Percentiles rank a stretch among this genome's conserved stretches.
Conservation (phyloP, 2,329 filamentous ascomycete genomes). For the Didymella keratinophila region DNA sequence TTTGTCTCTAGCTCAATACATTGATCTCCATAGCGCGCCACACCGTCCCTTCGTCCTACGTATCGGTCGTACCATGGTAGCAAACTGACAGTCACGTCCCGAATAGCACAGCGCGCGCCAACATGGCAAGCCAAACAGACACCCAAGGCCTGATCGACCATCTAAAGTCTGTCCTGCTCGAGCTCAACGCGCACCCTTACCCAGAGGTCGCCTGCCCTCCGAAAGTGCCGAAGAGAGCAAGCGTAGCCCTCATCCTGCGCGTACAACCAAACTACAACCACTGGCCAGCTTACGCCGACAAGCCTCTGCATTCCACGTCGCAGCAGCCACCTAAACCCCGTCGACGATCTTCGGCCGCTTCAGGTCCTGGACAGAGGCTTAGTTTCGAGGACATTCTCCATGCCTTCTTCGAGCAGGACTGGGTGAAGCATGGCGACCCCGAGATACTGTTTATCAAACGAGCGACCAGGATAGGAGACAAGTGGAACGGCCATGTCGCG, state of each 20-base stretch:
- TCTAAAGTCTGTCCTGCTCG: conserved; percentile 53
- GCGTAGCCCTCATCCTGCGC: conserved; percentile 70
- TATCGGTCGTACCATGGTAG: background rate
- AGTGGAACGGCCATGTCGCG: conserved; percentile 75
- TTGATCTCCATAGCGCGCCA: background rate
- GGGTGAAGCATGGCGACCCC: conserved; percentile 71
- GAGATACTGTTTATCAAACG: conserved; percentile 77
- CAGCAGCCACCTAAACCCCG: conserved; percentile 30
- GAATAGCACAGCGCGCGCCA: conserved; percentile 1
- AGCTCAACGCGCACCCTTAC: conserved; percentile 57
- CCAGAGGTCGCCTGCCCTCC: conserved; percentile 60
- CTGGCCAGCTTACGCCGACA: conserved; percentile 54
- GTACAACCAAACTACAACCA: conserved; percentile 66
- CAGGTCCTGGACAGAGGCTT: conserved; percentile 34
- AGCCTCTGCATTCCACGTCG: conserved; percentile 25
- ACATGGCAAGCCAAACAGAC: conserved; percentile 15
- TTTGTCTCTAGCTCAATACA: background rate
- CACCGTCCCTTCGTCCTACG: background rate
- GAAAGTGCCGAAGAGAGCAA: conserved; percentile 66
- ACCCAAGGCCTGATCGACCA: conserved; percentile 44
- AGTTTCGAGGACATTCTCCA: conserved; percentile 56
- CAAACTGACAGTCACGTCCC: conserved; percentile 1
- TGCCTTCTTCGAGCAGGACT: conserved; percentile 68
- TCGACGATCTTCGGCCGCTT: conserved; percentile 39
- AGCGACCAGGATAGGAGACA: conserved; percentile 68